Base-by-base conservation (phyloP, 2,329 filamentous ascomycete genomes). In the Coleophoma cylindrospora region DNA sequence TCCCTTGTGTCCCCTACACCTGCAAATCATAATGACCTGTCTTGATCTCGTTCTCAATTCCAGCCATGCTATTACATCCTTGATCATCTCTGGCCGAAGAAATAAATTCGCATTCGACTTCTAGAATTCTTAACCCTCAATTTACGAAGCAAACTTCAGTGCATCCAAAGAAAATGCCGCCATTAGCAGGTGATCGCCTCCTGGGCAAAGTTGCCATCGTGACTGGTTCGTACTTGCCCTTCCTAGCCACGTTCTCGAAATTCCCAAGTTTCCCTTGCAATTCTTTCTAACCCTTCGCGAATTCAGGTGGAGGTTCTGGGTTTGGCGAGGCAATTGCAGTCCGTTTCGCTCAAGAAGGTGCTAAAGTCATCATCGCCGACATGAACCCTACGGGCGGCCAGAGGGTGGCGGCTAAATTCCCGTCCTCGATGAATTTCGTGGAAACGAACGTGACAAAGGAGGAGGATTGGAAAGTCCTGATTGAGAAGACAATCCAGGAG, bases 301-400 rank as follows among this genome's bases (percentile, higher is more conserved):
- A 41, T 64, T 53, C 17, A 13, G 80, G 83, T 44, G 82, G 72
- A 8, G 81, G 79, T 2, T 80, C 77, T 11, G 83, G 83, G 2
- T 87, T 87, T 56, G 83, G 83, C 49, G 79, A 76, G 50, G 81
- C 76, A 34, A 85, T 86, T 47, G 77, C 76, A 0, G 68, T 74
- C 49, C 77, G 78, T 49, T 85, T 84, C 63, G 71, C 75, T 6
- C 62, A 73, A 21, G 81, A 86, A 66, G 83, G 83, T 37, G 76
- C 75, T 45, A 74, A 74, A 54, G 81, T 86, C 34, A 64, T 86
- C 46, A 76, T 87, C 48, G 79, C 79, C 2, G 83, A 87, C 63
- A 71, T 87, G 52, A 77, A 80, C 32, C 67, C 74, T 14, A 66
- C 72, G 4, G 74, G 74, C 0, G 82, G 81, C 2, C 64, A 70